These are phyloP conservation scores for Rosa hybrid DNA, from an alignment of 331 rosid genomes.

Conservation along the genomic window DNA sequence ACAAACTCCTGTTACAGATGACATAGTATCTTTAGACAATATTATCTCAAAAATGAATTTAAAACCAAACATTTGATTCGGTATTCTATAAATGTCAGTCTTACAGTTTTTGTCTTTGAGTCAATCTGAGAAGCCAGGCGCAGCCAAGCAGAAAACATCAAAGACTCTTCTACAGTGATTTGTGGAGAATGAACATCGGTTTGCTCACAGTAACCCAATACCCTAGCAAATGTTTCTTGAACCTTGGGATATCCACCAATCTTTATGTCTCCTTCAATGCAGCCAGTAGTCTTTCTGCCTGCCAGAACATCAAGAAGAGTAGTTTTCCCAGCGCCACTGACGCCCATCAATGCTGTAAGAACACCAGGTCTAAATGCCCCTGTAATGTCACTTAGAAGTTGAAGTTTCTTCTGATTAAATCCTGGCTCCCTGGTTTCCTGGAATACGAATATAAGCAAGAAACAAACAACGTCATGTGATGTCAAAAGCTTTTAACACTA, in stretches of 20 bases:
- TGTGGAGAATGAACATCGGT: slow-evolving; percentile 62
- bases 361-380: slow-evolving; percentile 55
- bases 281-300: slow-evolving; percentile 61
- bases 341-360: slow-evolving; percentile 66
- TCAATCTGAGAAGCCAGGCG: slow-evolving; percentile 50
- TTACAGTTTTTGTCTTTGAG: slow-evolving; percentile 46
- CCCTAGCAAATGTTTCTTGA: slow-evolving; percentile 59
- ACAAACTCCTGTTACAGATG: slow-evolving; percentile 47
- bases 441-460: background rate
- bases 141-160: slow-evolving; percentile 61
- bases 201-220: slow-evolving; percentile 65
- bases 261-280: slow-evolving; percentile 46
- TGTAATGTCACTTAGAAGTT: slow-evolving; percentile 49
- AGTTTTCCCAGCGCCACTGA: slow-evolving; percentile 68
- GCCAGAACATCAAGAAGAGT: slow-evolving; percentile 62
- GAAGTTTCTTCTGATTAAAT: slow-evolving; percentile 43
- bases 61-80: background rate
- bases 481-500: background rate
- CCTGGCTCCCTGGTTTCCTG: slow-evolving; percentile 51
- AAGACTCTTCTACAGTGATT: slow-evolving; percentile 61
- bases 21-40: background rate
- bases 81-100: background rate
- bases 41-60: background rate
- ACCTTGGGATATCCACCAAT: slow-evolving; percentile 56
- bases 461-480: background rate